Percentiles rank a stretch among this genome's conserved stretches.
Conservation (phyloP, 768 basidiomycete genomes). For the Lactarius hatsudake region DNA sequence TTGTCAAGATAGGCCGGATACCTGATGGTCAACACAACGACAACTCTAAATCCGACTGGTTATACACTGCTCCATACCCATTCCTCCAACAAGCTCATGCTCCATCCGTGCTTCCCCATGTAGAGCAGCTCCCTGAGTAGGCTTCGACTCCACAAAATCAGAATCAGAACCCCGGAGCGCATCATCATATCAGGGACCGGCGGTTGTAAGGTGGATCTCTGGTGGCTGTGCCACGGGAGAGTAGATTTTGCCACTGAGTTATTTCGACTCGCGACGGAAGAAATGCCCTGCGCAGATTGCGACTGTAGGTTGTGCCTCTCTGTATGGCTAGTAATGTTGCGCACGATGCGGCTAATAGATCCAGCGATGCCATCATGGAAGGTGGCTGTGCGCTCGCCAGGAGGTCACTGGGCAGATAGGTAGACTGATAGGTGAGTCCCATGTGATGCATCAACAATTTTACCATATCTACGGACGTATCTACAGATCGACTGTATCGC, state of each 20-base stretch:
- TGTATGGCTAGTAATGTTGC: not conserved
- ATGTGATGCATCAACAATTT: not conserved
- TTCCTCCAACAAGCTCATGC: not conserved
- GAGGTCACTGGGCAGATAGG: not conserved
- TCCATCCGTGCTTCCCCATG: not conserved
- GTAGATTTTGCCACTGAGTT: not conserved
- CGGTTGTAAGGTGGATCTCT: not conserved
- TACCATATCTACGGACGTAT: too few relatives aligned
- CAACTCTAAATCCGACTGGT: not conserved
- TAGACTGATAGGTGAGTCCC: not conserved
- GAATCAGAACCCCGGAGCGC: not conserved
- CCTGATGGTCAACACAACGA: not conserved
- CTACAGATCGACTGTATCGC: not conserved
- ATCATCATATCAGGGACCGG: not conserved
- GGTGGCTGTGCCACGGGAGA: not conserved
- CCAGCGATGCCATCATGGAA: not conserved
- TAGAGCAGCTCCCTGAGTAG: not conserved
- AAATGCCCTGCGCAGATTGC: not conserved
- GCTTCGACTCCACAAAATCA: not conserved
- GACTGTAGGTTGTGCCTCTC: too few relatives aligned
- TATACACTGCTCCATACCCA: not conserved
- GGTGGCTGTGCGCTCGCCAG: not conserved
- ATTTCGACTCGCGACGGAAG: not conserved
- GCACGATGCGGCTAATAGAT: not conserved
- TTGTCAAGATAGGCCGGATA: not conserved